A percentile compares a stretch with the other conserved stretches of the same genome.
phyloP scores from a whole-genome alignment of 768 basidiomycete species.

The Boletus huronensis region DNA sequence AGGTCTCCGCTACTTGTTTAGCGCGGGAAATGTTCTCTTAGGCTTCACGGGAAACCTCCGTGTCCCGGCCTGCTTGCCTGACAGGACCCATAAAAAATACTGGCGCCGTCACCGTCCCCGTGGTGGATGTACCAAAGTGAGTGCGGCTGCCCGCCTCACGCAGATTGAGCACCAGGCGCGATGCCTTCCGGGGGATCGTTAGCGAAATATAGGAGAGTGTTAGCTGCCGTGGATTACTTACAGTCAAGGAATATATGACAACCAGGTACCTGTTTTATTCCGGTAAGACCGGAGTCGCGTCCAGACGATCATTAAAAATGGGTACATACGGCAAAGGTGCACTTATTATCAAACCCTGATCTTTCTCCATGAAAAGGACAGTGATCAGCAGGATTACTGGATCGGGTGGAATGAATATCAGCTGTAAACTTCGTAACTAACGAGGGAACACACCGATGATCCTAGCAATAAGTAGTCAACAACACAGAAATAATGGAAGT shows the following conservation, averaged over 20 bases:
- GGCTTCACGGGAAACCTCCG: too few relatives aligned
- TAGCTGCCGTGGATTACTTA: neutral
- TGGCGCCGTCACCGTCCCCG: neutral
- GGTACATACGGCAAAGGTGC: neutral
- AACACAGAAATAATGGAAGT: neutral
- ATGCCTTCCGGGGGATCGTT: neutral
- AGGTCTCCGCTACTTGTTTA: too few relatives aligned
- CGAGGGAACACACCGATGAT: neutral
- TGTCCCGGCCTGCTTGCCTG: too few relatives aligned
- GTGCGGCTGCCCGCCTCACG: neutral
- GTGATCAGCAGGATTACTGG: neutral
- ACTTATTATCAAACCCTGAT: neutral
- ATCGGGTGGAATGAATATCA: neutral
- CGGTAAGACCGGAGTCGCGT: neutral
- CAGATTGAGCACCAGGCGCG: neutral
- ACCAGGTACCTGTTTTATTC: neutral
- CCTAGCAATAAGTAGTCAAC: neutral
- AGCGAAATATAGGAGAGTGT: neutral
- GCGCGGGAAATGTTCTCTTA: too few relatives aligned
- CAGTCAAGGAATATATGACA: neutral
- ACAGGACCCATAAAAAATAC: neutral
- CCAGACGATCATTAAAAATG: neutral
- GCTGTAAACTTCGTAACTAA: neutral
- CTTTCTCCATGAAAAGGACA: neutral
- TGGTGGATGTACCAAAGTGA: neutral